Conservation (phyloP, 306 rosid species). For the Adenanthera pavonina region DNA sequence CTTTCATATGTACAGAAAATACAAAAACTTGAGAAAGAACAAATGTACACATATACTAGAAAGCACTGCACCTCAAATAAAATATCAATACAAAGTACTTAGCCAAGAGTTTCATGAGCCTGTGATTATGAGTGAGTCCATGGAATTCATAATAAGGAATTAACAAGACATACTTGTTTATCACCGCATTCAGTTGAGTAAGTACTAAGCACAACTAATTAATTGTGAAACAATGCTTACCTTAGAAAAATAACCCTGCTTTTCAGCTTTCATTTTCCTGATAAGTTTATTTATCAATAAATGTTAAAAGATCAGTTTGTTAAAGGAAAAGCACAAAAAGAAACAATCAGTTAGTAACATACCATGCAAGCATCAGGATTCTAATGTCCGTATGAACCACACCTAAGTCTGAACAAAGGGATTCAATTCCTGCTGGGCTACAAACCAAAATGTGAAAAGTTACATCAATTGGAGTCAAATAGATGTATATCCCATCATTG, state of each 20-base stretch:
- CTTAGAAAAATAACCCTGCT: conserved; percentile 74
- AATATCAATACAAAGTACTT: conserved; percentile 10
- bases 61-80: conserved; percentile 3
- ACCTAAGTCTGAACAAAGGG: conserved; percentile 61
- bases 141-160: conserved; percentile 23
- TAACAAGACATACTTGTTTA: conserved; percentile 22
- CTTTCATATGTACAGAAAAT: neutral
- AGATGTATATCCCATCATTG: neutral
- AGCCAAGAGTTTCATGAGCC: neutral
- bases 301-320: conserved; percentile 22
- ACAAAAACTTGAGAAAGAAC: neutral
- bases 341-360: conserved; percentile 14
- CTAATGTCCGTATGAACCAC: conserved; percentile 69
- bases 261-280: conserved; percentile 80
- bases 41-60: neutral
- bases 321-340: neutral
- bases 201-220: conserved; percentile 1
- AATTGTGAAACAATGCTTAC: conserved; percentile 43
- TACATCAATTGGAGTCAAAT: conserved; percentile 29
- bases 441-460: conserved; percentile 45
- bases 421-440: conserved; percentile 76
- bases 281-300: conserved; percentile 28
- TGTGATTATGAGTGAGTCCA: conserved; percentile 1
- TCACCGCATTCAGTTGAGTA: conserved; percentile 28
- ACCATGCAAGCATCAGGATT: conserved; percentile 78